phyloP scores from a whole-genome alignment of 164 flowering plant genomes.

The Vitis amurensis region DNA sequence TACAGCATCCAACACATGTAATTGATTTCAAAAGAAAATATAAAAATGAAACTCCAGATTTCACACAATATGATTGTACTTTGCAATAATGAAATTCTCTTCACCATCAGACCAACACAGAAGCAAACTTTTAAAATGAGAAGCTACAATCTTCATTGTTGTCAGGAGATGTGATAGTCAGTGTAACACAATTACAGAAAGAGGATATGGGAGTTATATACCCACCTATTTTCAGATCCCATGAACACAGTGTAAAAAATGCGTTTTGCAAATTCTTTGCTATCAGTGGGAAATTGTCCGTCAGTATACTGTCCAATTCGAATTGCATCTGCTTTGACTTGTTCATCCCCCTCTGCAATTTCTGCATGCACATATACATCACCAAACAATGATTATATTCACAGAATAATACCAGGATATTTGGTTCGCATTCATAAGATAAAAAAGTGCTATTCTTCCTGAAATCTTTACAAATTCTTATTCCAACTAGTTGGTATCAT shows the following conservation, averaged over 20 bases:
- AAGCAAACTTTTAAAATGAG: too few species aligned
- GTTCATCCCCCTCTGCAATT: slow-evolving; percentile 79
- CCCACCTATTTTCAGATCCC: slow-evolving; percentile 96
- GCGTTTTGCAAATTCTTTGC: slow-evolving; percentile 93
- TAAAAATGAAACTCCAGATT: too few species aligned
- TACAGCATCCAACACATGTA: neutral
- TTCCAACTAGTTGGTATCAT: neutral
- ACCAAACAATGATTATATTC: slow-evolving; percentile 10
- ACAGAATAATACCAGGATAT: slow-evolving; percentile 13
- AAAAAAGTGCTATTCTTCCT: neutral
- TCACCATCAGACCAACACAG: too few species aligned
- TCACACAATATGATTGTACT: too few species aligned
- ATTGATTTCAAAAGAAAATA: neutral
- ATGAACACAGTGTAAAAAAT: slow-evolving; percentile 88
- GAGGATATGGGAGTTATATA: neutral
- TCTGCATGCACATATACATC: slow-evolving; percentile 45
- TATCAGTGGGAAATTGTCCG: slow-evolving; percentile 84
- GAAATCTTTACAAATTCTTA: neutral
- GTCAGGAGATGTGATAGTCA: too few species aligned
- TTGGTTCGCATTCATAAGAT: neutral
- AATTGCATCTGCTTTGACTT: slow-evolving; percentile 95
- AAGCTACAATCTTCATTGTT: too few species aligned
- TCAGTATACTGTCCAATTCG: slow-evolving; percentile 78
- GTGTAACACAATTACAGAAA: too few species aligned
- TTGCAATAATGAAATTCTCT: too few species aligned